Base-by-base conservation (phyloP, 306 rosid genomes). In the Inga laurina region DNA sequence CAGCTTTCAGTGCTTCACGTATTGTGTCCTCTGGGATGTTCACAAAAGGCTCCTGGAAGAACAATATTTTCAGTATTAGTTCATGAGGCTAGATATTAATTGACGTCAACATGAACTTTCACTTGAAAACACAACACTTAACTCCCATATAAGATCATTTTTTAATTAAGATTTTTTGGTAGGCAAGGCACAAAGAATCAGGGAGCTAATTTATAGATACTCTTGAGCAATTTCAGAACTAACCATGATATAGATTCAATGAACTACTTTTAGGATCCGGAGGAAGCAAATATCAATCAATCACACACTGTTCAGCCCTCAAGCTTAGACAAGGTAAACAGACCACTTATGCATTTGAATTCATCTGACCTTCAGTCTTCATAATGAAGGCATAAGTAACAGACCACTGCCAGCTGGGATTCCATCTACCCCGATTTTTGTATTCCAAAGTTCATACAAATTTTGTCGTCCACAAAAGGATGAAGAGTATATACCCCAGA, bases 1-100 rank as follows among this genome's bases (percentile, higher is more conserved):
- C 87, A 83, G 94, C 97, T 90, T 92, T 90, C 68, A 97, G 91
- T 24, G 99, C 99, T 82, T 97, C 99, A 49, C 98, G 97, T 86
- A 94, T 92, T 13, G 91, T 91, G 76, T 92, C 93, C 69, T 97
- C 97, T 4, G 99, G 99, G 74, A 97, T 97, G 87, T 94, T 97
- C 64, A 97, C 97, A 81, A 94, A 97, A 79, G 99, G 99, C 77
- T 97, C 99, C 99, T 97, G 90, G 32, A 91, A 54, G 35, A 66
- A 89, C 67, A 83, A 77, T 39, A 39, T 46, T 70, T 83, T 78
- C 30, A 2, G 39, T 10, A 41, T 71, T 34, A 80, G 59, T n/a
- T 57, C 37, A 35, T 27, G 19, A 77, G 19, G 30, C 67, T 79
- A 51, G 10, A 66, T 32, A 78, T 32, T 70, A 13, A 10, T 32